Conservation (phyloP, 202 grass and related monocot genomes). For the Panicum hallii region DNA sequence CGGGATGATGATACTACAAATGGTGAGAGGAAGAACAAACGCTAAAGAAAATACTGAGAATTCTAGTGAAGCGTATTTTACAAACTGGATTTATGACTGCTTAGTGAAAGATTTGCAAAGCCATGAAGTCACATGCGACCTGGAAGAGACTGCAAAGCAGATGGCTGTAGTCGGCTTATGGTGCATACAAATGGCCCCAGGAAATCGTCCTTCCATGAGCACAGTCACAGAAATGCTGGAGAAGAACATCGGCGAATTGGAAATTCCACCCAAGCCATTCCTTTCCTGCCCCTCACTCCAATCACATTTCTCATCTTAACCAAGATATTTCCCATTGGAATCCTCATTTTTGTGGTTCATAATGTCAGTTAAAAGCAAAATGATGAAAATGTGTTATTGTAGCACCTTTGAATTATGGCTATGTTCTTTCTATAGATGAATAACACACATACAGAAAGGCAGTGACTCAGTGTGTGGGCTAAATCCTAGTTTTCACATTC, state of each 20-base stretch:
- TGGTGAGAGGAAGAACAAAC: slow-evolving; percentile 50
- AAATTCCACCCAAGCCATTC: slow-evolving; percentile 59
- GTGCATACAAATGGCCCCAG: slow-evolving; percentile 55
- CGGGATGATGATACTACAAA: slow-evolving; percentile 75
- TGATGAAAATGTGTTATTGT: not conserved
- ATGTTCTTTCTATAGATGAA: not conserved
- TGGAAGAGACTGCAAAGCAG: slow-evolving; percentile 44
- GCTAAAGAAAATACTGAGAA: slow-evolving; percentile 10
- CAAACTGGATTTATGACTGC: slow-evolving; percentile 51
- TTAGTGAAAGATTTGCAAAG: slow-evolving; percentile 35
- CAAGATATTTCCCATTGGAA: not conserved
- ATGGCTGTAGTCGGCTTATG: slow-evolving; percentile 58
- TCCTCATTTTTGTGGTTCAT: not conserved
- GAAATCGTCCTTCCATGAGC: slow-evolving; percentile 51
- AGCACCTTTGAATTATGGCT: not conserved
- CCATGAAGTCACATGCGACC: slow-evolving; percentile 18
- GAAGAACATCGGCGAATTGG: slow-evolving; percentile 36
- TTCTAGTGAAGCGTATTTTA: slow-evolving; percentile 45
- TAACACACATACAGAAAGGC: not conserved
- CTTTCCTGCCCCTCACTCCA: not conserved
- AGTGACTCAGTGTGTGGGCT: not conserved
- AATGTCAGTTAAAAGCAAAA: not conserved
- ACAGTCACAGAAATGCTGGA: slow-evolving; percentile 60
- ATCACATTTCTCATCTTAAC: not conserved
- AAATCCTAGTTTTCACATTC: not conserved